phyloP scores from a whole-genome alignment of 1,139 yeast species.

The Geotrichum aggregatum region DNA sequence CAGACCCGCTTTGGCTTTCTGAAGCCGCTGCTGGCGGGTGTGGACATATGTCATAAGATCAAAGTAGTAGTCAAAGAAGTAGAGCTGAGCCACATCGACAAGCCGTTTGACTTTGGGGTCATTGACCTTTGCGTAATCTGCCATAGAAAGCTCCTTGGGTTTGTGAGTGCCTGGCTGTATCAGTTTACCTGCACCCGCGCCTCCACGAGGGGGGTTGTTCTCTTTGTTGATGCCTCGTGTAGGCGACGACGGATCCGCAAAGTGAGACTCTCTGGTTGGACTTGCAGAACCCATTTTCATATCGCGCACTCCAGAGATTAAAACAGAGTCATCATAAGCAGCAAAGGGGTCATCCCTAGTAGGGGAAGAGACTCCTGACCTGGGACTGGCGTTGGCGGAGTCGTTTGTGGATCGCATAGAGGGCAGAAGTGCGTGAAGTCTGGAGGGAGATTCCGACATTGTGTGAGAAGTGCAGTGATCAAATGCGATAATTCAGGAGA shows the following conservation, averaged over 20 bases:
- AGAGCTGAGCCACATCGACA: constrained; percentile 71
- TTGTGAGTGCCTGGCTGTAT: not conserved
- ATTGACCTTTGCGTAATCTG: constrained; percentile 52
- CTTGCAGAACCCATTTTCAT: constrained; percentile 21
- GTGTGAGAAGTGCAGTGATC: not conserved
- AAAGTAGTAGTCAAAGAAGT: constrained; percentile 90
- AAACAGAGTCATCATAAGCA: constrained; percentile 24
- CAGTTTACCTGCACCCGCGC: not conserved
- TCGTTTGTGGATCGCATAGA: constrained; percentile 12
- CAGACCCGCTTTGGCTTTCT: constrained; percentile 59
- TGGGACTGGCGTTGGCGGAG: constrained; percentile 14
- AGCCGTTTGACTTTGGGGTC: constrained; percentile 76
- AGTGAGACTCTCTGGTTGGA: constrained; percentile 1
- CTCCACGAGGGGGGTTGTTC: constrained; percentile 9
- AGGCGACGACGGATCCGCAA: not conserved
- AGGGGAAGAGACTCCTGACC: constrained; percentile 21
- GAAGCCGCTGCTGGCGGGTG: constrained; percentile 73
- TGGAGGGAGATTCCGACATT: constrained; percentile 16
- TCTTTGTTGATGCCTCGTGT: not conserved
- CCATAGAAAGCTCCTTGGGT: constrained; percentile 9
- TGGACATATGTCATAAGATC: constrained; percentile 93
- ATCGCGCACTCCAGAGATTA: constrained; percentile 28
- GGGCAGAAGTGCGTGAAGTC: constrained; percentile 22
- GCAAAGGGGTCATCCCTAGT: constrained; percentile 15
- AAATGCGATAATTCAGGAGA: no score